Base-by-base conservation (phyloP, 352 stramenopile species). In the Aphanomyces cochlioides region DNA sequence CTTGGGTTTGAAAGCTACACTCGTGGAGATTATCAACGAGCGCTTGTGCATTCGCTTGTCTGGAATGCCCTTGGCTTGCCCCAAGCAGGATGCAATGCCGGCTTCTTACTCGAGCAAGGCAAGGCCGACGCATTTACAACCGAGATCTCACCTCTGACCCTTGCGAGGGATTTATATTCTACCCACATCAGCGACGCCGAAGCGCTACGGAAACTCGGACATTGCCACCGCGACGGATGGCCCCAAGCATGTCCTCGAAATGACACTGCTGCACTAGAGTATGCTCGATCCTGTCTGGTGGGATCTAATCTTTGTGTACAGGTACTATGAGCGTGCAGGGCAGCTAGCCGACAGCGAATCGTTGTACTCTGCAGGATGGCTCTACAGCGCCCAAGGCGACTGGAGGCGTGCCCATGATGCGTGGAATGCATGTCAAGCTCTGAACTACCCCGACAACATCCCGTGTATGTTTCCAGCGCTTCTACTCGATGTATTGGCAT, bases 31-130 rank as follows among this genome's bases (percentile, higher is more conserved):
- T 86, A 81, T 65, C 12, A 86, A 38, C 81, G 85, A 21, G 81
- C 84, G 38, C 90, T 87, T 53, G 70, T 93, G 15, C 75, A 93
- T 66, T 90, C 90, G 50, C 80, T 82, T 19, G 56, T 93, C 4
- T 73, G 88, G 10, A 75, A 77, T 0, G 80, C 90, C 66, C 67
- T 90, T 12, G 85, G 85, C 13, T 83, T 88, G 47, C 79, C 89
- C 74, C 79, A 87, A 39, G 85, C 79, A 3, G 80, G 82, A 47
- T 78, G 70, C 45, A 93, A 93, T 68, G 85, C 85, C 13, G 85
- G 84, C 6, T 93, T 85, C 53, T 71, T 92, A 63, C 70, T 93
- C 0, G 85, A 93, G 47, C 78, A 85, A 34, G 74, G 80, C 63
- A 76, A 81, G 10, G 74, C 82, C 28, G 72, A 66, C 19, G 85